Base-by-base conservation (phyloP, 73 alveolate genomes). In the Paraurostyla sp. region DNA sequence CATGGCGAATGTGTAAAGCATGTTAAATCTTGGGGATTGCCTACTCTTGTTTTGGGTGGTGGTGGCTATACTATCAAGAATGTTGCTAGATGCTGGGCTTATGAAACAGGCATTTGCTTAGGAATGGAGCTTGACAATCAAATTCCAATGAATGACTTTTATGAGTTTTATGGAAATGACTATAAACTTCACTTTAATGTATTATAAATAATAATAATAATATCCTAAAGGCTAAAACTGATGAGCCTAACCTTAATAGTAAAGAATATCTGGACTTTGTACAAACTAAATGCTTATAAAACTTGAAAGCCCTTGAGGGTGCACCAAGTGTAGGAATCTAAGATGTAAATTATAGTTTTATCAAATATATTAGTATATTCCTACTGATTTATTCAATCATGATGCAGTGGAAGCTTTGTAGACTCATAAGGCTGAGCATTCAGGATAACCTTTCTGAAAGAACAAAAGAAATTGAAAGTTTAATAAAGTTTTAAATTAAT, bases 51-150 rank as follows among this genome's bases (percentile, higher is more conserved):
- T 16, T 75, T 98, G 1, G 99, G 99, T 20, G 99, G 99, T 9
- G 99, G 99, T 22, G 99, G 99, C 33, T 98, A 98, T 91, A 98
- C 99, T 25, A 97, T 98, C 27, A 94, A 95, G 59, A 98, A 98
- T 90, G 99, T 98, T 30, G 95, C 99, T 0, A 87, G 99, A 65
- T 97, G 99, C 63, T 98, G 99, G 99, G 96, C 99, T 23, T 94
- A 96, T 90, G 99, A 98, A 91, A 98, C 99, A 2, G 99, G 98
- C 0, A 88, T 97, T 13, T 88, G 94, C 54, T 85, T 98, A 30
- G 98, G 94, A 42, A 91, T 82, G 80, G 97, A 95, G 25, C 84
- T 94, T 15, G 97, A 92, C 71, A 92, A 89, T 51, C 51, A 91
- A 6, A 89, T 96, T 36, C 94, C 97, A 0, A 83, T 76, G 56